Percentiles rank a stretch among this genome's conserved stretches.
Evolutionary conservation across 108 stramenopile species (phyloP).

Genomic region (Fragilariopsis cylindrus): DNA sequence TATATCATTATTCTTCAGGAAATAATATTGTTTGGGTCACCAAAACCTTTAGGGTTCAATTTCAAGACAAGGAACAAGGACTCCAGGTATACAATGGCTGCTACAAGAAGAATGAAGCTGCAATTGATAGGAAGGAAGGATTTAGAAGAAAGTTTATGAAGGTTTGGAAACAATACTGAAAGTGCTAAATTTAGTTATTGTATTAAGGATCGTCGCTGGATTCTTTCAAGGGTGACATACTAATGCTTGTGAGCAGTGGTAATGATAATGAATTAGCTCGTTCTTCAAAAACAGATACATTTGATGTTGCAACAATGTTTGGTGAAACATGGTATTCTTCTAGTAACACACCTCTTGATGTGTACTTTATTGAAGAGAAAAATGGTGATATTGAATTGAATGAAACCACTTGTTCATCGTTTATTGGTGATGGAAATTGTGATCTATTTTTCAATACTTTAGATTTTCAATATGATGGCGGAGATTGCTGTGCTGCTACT

Average conservation of each 20-base stretch:
- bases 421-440: conserved; percentile 6
- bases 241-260: not conserved
- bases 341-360: conserved; percentile 1
- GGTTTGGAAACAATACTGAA: not conserved
- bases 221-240: not conserved
- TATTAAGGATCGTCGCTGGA: not conserved
- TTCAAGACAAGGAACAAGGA: not conserved
- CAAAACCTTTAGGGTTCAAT: conserved; percentile 7
- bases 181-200: not conserved
- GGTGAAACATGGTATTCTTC: not conserved
- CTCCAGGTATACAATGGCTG: conserved; percentile 2
- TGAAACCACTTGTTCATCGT: not conserved
- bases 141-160: not conserved
- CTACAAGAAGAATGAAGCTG: not conserved
- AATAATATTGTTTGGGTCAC: not conserved
- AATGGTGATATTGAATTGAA: not conserved
- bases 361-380: not conserved
- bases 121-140: not conserved
- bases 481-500: conserved; percentile 14
- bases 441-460: conserved; percentile 11
- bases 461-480: conserved; percentile 9
- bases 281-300: not conserved
- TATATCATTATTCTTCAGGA: not conserved
- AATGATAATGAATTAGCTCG: not conserved
- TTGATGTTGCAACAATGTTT: conserved; percentile 1